Conservation (phyloP, 345 rosid species). For the Pelargonium nanum region DNA sequence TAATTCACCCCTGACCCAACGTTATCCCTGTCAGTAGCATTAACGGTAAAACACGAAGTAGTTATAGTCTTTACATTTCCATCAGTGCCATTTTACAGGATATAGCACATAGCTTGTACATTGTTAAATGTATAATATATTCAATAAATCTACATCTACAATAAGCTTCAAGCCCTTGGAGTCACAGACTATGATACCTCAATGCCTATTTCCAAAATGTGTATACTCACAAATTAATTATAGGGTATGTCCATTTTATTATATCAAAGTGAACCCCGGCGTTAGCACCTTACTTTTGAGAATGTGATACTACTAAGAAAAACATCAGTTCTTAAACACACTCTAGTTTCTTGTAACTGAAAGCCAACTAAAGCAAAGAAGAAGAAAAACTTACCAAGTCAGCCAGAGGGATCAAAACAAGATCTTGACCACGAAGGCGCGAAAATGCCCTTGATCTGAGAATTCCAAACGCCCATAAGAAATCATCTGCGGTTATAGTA, state of each 20-base stretch:
- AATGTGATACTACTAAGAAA: neutral
- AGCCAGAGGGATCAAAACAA: constrained; percentile 79
- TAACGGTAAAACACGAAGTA: too few species aligned
- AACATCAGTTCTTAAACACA: neutral
- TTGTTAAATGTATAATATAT: neutral
- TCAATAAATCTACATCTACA: neutral
- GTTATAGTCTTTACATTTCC: too few species aligned
- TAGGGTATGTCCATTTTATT: neutral
- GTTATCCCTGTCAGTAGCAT: neutral
- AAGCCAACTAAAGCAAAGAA: constrained; percentile 3
- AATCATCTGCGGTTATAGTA: constrained; percentile 51
- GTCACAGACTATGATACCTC: neutral
- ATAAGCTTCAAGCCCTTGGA: neutral
- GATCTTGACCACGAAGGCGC: constrained; percentile 77
- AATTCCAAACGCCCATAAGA: constrained; percentile 84
- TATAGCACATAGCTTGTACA: too few species aligned
- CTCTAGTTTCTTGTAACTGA: neutral
- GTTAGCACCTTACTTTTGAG: neutral
- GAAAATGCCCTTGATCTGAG: constrained; percentile 87
- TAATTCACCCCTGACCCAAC: neutral
- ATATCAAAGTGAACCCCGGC: neutral
- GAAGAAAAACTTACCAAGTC: constrained; percentile 51
- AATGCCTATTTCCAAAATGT: neutral
- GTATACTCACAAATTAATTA: neutral
- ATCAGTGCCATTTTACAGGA: too few species aligned